phyloP scores from a whole-genome alignment of 164 flowering plant genomes.

The Platanus orientalis region DNA sequence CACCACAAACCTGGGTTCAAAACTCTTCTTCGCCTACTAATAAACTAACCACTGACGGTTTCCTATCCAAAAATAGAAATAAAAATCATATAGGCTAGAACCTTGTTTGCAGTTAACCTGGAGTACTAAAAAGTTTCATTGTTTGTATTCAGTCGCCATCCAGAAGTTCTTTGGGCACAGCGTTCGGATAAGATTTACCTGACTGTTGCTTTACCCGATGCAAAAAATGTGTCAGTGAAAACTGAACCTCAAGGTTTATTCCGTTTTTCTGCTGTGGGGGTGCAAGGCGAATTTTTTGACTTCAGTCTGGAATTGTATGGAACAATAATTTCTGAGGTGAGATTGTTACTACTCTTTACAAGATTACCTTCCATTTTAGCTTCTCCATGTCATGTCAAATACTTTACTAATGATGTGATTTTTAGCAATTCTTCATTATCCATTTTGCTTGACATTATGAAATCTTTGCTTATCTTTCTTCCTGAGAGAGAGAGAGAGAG shows the following conservation, averaged over 20 bases:
- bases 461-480: neutral
- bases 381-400: neutral
- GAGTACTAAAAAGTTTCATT: neutral
- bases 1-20: too few relatives aligned
- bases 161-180: conserved; percentile 96
- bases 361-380: conserved; percentile 1
- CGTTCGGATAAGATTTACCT: conserved; percentile 81
- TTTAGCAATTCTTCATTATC: neutral
- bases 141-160: conserved; percentile 52
- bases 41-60: too few relatives aligned
- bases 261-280: conserved; percentile 67
- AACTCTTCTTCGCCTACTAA: too few relatives aligned
- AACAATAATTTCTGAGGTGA: conserved; percentile 53
- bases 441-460: neutral
- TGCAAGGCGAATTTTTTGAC: conserved; percentile 46
- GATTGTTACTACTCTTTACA: conserved; percentile 7
- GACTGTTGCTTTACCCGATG: conserved; percentile 80
- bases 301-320: conserved; percentile 58
- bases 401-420: neutral
- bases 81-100: too few relatives aligned
- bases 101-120: neutral
- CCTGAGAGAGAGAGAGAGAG: too few relatives aligned
- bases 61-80: too few relatives aligned
- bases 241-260: conserved; percentile 70
- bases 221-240: conserved; percentile 63